These are phyloP conservation scores for Neofusicoccum umdonicola DNA, from an alignment of 2,329 filamentous ascomycete genomes.

Conservation along the genomic window DNA sequence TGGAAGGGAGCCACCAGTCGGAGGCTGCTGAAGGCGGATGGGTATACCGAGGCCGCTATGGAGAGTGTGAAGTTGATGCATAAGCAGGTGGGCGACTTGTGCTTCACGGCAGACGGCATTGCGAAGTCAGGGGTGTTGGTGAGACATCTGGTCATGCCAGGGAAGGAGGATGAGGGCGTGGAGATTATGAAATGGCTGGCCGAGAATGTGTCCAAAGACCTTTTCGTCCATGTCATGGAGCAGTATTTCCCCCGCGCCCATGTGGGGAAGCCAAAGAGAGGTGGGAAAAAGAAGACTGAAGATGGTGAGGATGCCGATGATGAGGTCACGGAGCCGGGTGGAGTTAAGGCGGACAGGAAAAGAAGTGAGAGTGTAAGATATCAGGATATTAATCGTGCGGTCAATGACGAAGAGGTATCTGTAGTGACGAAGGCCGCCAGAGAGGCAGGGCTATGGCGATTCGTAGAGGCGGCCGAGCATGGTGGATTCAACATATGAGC, in stretches of 20 bases:
- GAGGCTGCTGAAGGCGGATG: conserved; percentile 72
- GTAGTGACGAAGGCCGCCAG: conserved; percentile 66
- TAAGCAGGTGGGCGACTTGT: conserved; percentile 75
- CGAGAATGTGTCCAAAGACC: conserved; percentile 67
- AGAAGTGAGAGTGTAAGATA: conserved; percentile 59
- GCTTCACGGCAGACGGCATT: conserved; percentile 77
- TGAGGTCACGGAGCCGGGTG: conserved; percentile 29
- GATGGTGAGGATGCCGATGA: conserved; percentile 18
- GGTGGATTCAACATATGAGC: conserved; percentile 51
- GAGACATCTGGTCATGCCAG: conserved; percentile 82
- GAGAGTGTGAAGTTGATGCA: conserved; percentile 82
- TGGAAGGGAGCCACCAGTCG: conserved; percentile 67
- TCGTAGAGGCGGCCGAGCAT: conserved; percentile 64
- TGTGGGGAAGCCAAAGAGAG: conserved; percentile 63
- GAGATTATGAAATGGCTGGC: conserved; percentile 77
- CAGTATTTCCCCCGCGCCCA: conserved; percentile 80
- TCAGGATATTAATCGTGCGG: conserved; percentile 72
- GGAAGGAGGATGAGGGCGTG: conserved; percentile 68
- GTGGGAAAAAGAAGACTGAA: conserved; percentile 17
- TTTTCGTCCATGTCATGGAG: conserved; percentile 86
- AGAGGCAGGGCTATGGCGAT: conserved; percentile 73
- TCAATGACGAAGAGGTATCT: conserved; percentile 63
- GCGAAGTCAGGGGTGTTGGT: conserved; percentile 75
- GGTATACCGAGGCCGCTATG: conserved; percentile 69
- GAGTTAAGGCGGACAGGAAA: conserved; percentile 24